Conservation (phyloP, 2,329 filamentous ascomycete species). For the Pyricularia pennisetigena region DNA sequence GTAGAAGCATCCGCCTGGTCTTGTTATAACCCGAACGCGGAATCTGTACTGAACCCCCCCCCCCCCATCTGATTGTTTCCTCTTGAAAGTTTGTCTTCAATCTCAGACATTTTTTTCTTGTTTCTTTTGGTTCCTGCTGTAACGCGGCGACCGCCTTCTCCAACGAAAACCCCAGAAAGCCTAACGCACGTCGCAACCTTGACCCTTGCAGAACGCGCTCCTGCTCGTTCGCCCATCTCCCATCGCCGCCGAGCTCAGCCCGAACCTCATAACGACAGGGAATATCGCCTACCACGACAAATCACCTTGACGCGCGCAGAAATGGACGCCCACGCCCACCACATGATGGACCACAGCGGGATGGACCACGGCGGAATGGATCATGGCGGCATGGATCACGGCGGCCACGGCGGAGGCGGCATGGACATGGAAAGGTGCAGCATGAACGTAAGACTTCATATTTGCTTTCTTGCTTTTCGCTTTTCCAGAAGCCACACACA, state of each 20-base stretch:
- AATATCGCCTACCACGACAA: not conserved
- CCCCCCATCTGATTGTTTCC: too few relatives aligned
- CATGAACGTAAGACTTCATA: slow-evolving; percentile 72
- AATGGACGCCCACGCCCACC: slow-evolving; percentile 31
- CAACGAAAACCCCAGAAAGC: not conserved
- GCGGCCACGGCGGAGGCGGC: slow-evolving; percentile 32
- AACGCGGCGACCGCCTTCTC: not conserved
- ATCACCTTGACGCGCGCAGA: not conserved
- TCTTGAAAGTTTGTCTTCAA: too few relatives aligned
- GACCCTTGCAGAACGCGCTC: not conserved
- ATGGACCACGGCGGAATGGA: slow-evolving; percentile 39
- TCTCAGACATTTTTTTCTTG: too few relatives aligned
- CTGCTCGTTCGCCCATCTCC: not conserved
- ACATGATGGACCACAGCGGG: slow-evolving; percentile 30
- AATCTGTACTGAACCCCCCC: not conserved
- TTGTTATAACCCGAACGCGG: not conserved
- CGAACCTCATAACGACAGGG: not conserved
- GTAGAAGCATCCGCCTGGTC: not conserved
- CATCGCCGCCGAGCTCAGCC: not conserved
- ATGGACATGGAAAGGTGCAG: slow-evolving; percentile 58
- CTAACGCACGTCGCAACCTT: not conserved
- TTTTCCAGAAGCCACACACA: not conserved
- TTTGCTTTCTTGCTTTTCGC: not conserved
- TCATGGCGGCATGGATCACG: slow-evolving; percentile 37
- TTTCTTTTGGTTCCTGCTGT: not conserved